Evolutionary conservation across 2,329 filamentous ascomycete genomes (phyloP).

Genomic region (Fusarium ambrosium): DNA sequence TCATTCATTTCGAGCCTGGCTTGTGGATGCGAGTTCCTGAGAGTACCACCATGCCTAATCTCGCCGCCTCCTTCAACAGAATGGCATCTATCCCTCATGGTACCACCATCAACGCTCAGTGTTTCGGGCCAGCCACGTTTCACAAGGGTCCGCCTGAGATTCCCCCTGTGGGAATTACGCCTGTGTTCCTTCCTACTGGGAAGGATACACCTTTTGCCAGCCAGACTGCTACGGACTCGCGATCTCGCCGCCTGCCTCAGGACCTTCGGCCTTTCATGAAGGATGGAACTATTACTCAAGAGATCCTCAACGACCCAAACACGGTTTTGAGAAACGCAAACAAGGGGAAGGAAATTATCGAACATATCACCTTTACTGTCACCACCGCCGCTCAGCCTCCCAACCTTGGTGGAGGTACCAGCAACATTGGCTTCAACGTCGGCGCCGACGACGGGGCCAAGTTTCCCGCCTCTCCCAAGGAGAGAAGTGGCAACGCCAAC

Average conservation of each 20-base stretch:
- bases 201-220: conserved; percentile 11
- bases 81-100: conserved; percentile 60
- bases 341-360: conserved; percentile 48
- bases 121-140: conserved; percentile 38
- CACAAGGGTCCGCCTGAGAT: conserved; percentile 38
- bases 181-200: conserved; percentile 30
- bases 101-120: conserved; percentile 59
- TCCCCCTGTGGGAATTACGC: conserved; percentile 44
- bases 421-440: conserved; percentile 36
- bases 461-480: conserved; percentile 47
- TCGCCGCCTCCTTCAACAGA: conserved; percentile 48
- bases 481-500: conserved; percentile 34
- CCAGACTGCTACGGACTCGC: conserved; percentile 6
- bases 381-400: conserved; percentile 36
- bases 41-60: conserved; percentile 37
- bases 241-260: conserved; percentile 48
- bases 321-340: conserved; percentile 47
- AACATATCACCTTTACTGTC: conserved; percentile 49
- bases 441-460: conserved; percentile 36
- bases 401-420: conserved; percentile 49
- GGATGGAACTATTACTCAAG: conserved; percentile 51
- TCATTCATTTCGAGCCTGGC: conserved; percentile 58
- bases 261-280: conserved; percentile 47
- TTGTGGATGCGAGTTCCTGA: conserved; percentile 56
- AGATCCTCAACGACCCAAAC: conserved; percentile 49